These are phyloP conservation scores for Macrolepiota fuliginosa DNA, from an alignment of 768 basidiomycete genomes.

Conservation along the genomic window DNA sequence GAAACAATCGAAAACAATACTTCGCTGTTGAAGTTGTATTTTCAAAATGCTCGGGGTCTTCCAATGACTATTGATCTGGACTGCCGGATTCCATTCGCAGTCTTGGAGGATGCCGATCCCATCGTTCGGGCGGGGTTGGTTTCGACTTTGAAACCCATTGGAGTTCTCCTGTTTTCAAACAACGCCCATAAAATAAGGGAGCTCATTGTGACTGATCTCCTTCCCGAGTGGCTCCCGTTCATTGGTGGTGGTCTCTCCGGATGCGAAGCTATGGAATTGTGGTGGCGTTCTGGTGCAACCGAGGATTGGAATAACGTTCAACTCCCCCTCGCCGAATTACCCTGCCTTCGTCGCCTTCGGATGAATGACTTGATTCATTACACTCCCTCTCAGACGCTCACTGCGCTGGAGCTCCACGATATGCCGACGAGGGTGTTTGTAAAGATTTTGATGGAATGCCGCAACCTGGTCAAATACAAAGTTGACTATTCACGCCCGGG, in stretches of 20 bases:
- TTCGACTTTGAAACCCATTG: not conserved
- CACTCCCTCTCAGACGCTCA: not conserved
- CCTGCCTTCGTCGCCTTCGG: not conserved
- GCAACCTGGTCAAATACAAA: not conserved
- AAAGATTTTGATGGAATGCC: not conserved
- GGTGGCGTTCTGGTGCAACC: not conserved
- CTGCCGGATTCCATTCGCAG: not conserved
- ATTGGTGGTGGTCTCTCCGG: not conserved
- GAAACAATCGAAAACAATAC: not conserved
- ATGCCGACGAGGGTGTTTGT: not conserved
- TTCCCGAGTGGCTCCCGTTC: not conserved
- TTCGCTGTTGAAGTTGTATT: not conserved
- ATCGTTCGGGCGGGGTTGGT: not conserved
- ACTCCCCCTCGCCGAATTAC: not conserved
- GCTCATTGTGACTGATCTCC: not conserved
- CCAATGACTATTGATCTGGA: conserved; percentile 3
- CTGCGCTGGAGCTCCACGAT: not conserved
- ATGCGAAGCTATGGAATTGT: not conserved
- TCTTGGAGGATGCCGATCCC: not conserved
- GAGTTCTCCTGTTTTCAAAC: not conserved
- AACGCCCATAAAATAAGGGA: not conserved
- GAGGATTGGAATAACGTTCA: not conserved
- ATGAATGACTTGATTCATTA: not conserved
- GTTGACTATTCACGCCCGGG: no score
- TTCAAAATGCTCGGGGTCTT: not conserved